phyloP scores from a whole-genome alignment of 176 grass and related monocot species.

The Triticum aestivum region DNA sequence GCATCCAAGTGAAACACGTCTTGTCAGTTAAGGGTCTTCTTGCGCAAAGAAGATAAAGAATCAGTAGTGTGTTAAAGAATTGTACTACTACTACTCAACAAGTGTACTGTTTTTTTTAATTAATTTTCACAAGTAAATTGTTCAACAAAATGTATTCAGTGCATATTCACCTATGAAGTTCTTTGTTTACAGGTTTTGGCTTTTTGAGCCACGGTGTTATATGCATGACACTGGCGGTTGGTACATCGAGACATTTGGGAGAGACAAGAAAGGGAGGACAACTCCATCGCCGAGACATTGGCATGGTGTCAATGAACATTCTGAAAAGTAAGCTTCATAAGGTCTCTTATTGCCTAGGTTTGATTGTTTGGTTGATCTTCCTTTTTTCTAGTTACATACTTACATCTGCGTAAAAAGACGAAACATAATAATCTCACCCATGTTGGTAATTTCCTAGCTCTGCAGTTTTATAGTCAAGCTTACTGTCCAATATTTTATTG shows the following conservation, averaged over 20 bases:
- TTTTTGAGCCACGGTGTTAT: conserved; percentile 92
- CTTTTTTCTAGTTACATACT: not conserved
- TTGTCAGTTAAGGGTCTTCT: too few relatives aligned
- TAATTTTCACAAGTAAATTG: not conserved
- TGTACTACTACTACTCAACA: not conserved
- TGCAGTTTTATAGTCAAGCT: not conserved
- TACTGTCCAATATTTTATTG: not conserved
- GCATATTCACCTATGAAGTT: not conserved
- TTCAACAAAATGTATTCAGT: not conserved
- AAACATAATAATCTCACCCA: not conserved
- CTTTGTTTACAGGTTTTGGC: conserved; percentile 73
- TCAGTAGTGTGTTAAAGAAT: not conserved
- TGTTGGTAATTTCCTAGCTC: not conserved
- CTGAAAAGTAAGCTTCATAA: conserved; percentile 69
- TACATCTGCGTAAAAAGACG: not conserved
- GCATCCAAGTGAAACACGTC: too few relatives aligned
- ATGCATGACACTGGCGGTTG: conserved; percentile 96
- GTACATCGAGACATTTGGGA: conserved; percentile 94
- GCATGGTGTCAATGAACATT: conserved; percentile 64
- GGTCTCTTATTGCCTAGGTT: not conserved
- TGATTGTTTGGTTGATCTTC: not conserved
- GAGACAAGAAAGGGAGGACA: conserved; percentile 66
- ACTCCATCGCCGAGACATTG: conserved; percentile 69
- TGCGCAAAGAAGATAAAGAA: too few relatives aligned
- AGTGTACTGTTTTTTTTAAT: too few relatives aligned